Conservation (phyloP, 352 stramenopile genomes). For the Phytopythium sindhum region DNA sequence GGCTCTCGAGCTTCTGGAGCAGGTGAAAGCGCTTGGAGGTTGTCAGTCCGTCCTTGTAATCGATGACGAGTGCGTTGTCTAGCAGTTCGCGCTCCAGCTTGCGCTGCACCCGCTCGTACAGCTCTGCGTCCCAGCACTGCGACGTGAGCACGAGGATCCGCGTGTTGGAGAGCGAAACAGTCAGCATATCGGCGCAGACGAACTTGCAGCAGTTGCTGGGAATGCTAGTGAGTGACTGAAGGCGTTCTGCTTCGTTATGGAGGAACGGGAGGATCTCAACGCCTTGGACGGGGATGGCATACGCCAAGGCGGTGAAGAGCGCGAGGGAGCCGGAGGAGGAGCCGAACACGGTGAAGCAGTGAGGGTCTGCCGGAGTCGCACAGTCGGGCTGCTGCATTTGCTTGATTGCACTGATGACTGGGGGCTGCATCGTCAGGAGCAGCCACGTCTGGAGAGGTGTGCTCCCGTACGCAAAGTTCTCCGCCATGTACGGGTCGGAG, state of each 20-base stretch:
- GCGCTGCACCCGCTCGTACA: constrained; percentile 26
- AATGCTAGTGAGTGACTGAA: constrained; percentile 10
- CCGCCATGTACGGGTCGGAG: constrained; percentile 23
- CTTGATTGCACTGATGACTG: constrained; percentile 14
- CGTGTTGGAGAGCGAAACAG: constrained; percentile 16
- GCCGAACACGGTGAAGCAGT: constrained; percentile 37
- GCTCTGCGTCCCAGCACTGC: constrained; percentile 49
- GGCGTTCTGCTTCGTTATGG: constrained; percentile 19
- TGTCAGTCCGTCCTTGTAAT: constrained; percentile 45
- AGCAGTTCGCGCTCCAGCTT: constrained; percentile 46
- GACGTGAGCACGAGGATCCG: constrained; percentile 50
- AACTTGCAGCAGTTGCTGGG: constrained; percentile 21
- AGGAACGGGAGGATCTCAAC: constrained; percentile 58
- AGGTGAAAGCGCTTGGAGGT: constrained; percentile 23
- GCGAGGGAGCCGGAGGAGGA: constrained; percentile 57
- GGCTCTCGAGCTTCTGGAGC: constrained; percentile 13
- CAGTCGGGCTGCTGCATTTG: background rate
- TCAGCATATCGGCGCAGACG: constrained; percentile 41
- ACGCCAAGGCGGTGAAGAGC: constrained; percentile 37
- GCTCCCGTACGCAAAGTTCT: constrained; percentile 59
- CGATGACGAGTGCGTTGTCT: constrained; percentile 30
- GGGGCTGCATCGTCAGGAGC: constrained; percentile 18
- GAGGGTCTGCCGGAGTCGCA: background rate
- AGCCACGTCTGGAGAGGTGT: constrained; percentile 50
- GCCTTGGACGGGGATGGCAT: constrained; percentile 25